These are phyloP conservation scores for Kwoniella shandongensis DNA, from an alignment of 768 basidiomycete species.

Conservation along the genomic window DNA sequence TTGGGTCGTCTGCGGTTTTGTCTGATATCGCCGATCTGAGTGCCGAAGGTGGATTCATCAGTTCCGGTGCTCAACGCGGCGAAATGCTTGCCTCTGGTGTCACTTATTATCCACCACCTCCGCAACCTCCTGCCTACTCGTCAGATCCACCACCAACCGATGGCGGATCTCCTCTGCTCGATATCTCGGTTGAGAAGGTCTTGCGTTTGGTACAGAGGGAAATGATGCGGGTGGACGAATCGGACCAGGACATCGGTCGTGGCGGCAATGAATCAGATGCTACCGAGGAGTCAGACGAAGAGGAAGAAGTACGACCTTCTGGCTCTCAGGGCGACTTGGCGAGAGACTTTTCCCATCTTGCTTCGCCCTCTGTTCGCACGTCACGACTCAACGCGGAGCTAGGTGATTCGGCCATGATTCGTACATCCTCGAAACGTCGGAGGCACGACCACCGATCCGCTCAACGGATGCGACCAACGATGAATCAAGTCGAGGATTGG, in stretches of 20 bases:
- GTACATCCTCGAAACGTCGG: slow-evolving; percentile 13
- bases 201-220: slow-evolving; percentile 41
- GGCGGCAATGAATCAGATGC: slow-evolving; percentile 6
- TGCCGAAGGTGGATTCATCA: background rate
- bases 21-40: slow-evolving; percentile 7
- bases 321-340: slow-evolving; percentile 9
- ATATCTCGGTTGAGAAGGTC: slow-evolving; percentile 47
- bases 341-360: slow-evolving; percentile 6
- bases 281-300: background rate
- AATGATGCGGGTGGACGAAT: slow-evolving; percentile 4
- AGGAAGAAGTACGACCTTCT: background rate
- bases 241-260: slow-evolving; percentile 1
- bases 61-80: slow-evolving; percentile 3
- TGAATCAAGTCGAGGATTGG: slow-evolving; percentile 10
- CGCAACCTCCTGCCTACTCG: slow-evolving; percentile 31
- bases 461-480: background rate
- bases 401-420: background rate
- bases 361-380: background rate
- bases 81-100: slow-evolving; percentile 34
- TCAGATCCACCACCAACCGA: slow-evolving; percentile 17
- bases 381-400: background rate
- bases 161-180: slow-evolving; percentile 31
- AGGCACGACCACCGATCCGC: slow-evolving; percentile 1
- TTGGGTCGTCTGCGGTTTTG: slow-evolving; percentile 1
- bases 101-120: slow-evolving; percentile 40